phyloP scores from a whole-genome alignment of 1,284 basidiomycete species.

The Moesziomyces sp. region DNA sequence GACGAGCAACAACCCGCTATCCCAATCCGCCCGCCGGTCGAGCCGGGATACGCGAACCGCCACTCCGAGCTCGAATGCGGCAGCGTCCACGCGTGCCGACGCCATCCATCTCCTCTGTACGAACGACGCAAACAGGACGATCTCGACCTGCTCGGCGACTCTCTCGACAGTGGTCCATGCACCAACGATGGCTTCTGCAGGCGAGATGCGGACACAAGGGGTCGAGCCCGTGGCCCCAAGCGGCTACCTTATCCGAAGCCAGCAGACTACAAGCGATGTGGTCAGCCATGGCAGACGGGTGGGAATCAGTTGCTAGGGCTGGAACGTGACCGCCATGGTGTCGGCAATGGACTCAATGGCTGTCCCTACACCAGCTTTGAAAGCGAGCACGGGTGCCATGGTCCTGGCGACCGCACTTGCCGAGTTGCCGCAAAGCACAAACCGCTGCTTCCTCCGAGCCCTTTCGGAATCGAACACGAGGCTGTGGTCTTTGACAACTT shows the following conservation, averaged over 20 bases:
- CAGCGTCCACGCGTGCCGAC: constrained; percentile 23
- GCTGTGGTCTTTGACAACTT: constrained; percentile 48
- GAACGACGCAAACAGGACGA: constrained; percentile 27
- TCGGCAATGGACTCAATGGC: too few relatives aligned
- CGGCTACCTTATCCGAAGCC: constrained; percentile 14
- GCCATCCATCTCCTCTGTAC: constrained; percentile 19
- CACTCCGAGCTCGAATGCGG: constrained; percentile 34
- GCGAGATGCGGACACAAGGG: constrained; percentile 5
- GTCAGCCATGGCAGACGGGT: not conserved
- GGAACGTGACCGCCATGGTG: not conserved
- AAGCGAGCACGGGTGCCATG: not conserved
- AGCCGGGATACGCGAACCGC: constrained; percentile 14
- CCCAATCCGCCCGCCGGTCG: constrained; percentile 15
- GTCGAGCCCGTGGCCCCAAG: constrained; percentile 27
- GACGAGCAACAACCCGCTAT: constrained; percentile 31
- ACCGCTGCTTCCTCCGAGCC: not conserved
- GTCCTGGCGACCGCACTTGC: not conserved
- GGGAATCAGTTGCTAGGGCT: too few relatives aligned
- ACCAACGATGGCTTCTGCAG: constrained; percentile 1
- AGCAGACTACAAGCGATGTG: not conserved
- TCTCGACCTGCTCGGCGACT: constrained; percentile 28
- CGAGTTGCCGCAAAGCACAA: constrained; percentile 1
- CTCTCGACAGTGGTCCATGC: constrained; percentile 20
- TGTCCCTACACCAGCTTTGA: not conserved
- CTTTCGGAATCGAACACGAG: constrained; percentile 25